Evolutionary conservation across 2,329 filamentous ascomycete species (phyloP), one percentile per base, ranked within the genome.

Genomic region (Talaromyces atroroseus): DNA sequence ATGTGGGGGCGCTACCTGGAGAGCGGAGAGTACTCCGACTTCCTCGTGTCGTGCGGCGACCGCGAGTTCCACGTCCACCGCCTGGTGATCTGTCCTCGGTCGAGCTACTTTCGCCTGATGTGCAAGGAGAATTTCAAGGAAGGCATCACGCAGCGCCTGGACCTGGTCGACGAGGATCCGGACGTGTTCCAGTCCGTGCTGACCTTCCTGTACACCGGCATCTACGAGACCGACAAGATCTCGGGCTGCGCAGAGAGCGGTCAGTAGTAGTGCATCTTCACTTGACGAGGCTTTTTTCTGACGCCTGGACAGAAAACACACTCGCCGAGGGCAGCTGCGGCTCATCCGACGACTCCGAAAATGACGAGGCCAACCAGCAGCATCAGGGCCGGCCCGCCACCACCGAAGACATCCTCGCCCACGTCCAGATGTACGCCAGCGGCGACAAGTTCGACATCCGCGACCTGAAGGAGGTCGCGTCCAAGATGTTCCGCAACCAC

Each of bases 61-160:
- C 59, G 58, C 0, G 58, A 63, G 2, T 74, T 74, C 59, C 65
- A 65, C 8, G 65, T 66, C 0, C 73, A 76, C 36, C 65, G 68
- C 0, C 62, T 65, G 24, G 62, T 76, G 16, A 60, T 75, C 5
- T 75, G 71, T 56, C 47, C 66, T 0, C 68, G 72, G 49, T 75
- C 70, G 0, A 26, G 62, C 32, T 68, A 68, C 20, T 75, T 74
- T 51, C 64, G 65, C 10, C 59, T 50, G 11, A 66, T 68, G 4
- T 60, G 70, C 46, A 54, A 59, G 23, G 59, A 50, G 1, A 56
- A 53, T 0, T 70, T 74, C 40, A 64, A 64, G 56, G 73, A 60
- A 16, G 56, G 56, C 16, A 58, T 55, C 29, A 52, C 52, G 14
- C 51, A 58, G 49, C 49, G 50, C 8, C 36, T 60, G 1, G 49